Evolutionary conservation across 2,329 filamentous ascomycete species (phyloP).

Genomic region (Pestalotiopsis sp.): DNA sequence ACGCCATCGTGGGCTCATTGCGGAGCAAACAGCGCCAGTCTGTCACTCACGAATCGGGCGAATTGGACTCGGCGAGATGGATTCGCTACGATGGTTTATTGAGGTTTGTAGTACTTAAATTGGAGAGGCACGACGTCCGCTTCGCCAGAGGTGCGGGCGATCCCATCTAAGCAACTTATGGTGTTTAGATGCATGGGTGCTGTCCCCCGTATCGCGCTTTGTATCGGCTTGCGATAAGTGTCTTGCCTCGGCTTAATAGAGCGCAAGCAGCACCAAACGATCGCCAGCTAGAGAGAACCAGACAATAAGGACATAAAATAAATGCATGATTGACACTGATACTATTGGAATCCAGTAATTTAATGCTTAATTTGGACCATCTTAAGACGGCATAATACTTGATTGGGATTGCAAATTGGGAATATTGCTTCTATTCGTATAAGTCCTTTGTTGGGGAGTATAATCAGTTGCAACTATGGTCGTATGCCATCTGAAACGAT

Average conservation of each 20-base stretch:
- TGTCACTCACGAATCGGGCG: background rate
- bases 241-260: background rate
- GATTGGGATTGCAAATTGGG: no score
- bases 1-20: slow-evolving; percentile 30
- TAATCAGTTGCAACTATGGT: no score
- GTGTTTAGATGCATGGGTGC: background rate
- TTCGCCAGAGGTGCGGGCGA: background rate
- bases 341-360: no score
- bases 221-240: background rate
- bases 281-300: no score
- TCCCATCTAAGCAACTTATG: background rate
- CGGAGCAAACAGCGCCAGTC: background rate
- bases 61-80: background rate
- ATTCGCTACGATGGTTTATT: background rate
- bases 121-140: background rate
- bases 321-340: no score
- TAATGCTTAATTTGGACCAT: no score
- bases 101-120: background rate
- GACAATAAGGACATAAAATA: no score
- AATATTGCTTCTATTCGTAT: no score
- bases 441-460: no score
- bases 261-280: background rate
- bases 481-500: no score
- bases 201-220: background rate
- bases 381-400: no score